Evolutionary conservation across 352 stramenopile genomes (phyloP).

Genomic region (Salisapilia sapeloensis): DNA sequence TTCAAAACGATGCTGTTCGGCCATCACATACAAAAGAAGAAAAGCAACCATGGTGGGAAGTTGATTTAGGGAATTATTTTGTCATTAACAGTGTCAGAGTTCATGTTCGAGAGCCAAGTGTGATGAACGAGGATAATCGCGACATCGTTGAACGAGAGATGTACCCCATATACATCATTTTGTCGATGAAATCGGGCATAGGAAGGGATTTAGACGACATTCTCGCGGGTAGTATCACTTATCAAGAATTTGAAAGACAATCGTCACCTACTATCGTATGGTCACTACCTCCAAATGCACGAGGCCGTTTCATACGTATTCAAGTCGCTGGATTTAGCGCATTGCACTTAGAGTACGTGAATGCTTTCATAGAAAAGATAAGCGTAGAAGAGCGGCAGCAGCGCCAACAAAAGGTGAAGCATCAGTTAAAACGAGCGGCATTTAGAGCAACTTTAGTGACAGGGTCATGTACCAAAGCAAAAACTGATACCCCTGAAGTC

Average conservation of each 20-base stretch:
- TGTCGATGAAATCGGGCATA: constrained; percentile 51
- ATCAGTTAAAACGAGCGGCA: constrained; percentile 26
- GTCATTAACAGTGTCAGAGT: constrained; percentile 21
- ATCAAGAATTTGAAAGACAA: constrained; percentile 12
- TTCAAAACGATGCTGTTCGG: constrained; percentile 10
- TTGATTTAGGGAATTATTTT: constrained; percentile 28
- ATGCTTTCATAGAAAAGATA: constrained; percentile 23
- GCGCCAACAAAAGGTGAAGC: constrained; percentile 7
- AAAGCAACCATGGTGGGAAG: constrained; percentile 36
- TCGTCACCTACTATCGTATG: constrained; percentile 16
- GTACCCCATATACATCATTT: constrained; percentile 29
- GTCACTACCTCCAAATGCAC: constrained; percentile 23
- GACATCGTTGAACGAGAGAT: constrained; percentile 1
- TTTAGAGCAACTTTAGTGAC: constrained; percentile 48
- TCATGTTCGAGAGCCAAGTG: background rate
- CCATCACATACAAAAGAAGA: constrained; percentile 25
- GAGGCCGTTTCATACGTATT: constrained; percentile 39
- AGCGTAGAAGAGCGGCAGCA: constrained; percentile 4
- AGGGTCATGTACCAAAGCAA: too few relatives aligned
- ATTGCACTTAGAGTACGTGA: constrained; percentile 40
- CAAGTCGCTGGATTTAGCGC: constrained; percentile 21
- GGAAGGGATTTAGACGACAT: constrained; percentile 39
- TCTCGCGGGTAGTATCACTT: constrained; percentile 26
- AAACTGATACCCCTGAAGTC: too few relatives aligned
- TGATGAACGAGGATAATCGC: background rate